Base-by-base conservation (phyloP, 83 land plant genomes). In the Diphasiastrum complanatum region DNA sequence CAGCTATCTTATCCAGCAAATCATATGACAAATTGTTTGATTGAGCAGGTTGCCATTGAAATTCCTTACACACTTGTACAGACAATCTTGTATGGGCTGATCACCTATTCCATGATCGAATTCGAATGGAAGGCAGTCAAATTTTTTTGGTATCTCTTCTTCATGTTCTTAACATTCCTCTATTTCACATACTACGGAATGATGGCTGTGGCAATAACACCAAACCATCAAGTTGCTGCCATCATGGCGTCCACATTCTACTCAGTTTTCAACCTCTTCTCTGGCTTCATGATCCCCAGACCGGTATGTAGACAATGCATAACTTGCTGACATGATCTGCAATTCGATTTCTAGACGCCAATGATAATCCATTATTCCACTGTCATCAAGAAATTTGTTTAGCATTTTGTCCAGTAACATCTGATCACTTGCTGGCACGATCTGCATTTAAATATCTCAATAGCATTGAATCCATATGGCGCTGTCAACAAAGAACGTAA, bases 171-270 rank as follows among this genome's bases (percentile, higher is more conserved):
- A 1, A 59, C 70, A 4, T 57, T 67, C 33, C 51, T 67, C 5
- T 67, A 67, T 23, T 67, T 67, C 51, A 67, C 70, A 11, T 67
- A 56, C 67, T 58, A 57, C 51, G 70, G 70, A 24, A 45, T 67
- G 70, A 43, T 67, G 38, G 51, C 63, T 0, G 70, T 67, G 1
- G 37, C 70, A 12, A 45, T 67, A 33, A 59, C 70, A 10, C 70
- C 63, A 37, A 67, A 58, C 40, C 8, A 29, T 18, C 70, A 67
- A 29, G 33, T 67, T 30, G 70, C 70, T 16, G 70, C 70, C 48
- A 47, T 67, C 29, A 58, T 67, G 23, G 55, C 70, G 32, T 59
- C 63, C 0, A 50, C 52, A 38, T 41, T 59, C 67, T 67, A 56
- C 20, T 62, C 63, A 8, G 28, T 67, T 11, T 67, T 62, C 63